phyloP scores from a whole-genome alignment of 331 rosid species.

The Malus hybrid region DNA sequence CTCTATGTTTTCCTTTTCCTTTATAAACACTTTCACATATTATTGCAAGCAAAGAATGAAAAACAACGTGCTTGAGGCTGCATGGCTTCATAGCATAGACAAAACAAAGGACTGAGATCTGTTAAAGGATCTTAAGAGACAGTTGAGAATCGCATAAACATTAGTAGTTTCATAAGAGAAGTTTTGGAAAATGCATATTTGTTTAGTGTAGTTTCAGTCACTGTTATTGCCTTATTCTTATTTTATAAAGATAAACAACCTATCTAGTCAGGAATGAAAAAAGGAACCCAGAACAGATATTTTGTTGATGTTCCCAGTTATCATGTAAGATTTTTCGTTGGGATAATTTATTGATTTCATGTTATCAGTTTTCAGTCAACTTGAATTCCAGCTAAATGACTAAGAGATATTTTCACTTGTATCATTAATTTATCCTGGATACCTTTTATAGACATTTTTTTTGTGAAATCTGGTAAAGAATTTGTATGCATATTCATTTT shows the following conservation, averaged over 20 bases:
- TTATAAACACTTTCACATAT: background rate
- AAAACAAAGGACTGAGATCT: too few relatives aligned
- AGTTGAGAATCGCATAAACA: background rate
- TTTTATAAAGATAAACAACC: background rate
- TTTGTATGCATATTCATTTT: background rate
- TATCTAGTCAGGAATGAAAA: background rate
- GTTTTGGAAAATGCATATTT: background rate
- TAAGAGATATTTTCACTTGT: background rate
- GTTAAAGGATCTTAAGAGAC: background rate
- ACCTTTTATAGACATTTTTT: background rate
- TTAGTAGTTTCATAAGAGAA: background rate
- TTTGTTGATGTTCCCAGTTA: background rate
- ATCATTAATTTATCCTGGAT: background rate
- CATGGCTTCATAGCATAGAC: too few relatives aligned
- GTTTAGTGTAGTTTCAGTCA: background rate
- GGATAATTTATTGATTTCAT: background rate
- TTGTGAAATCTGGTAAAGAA: background rate
- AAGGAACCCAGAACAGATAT: background rate
- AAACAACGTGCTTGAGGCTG: background rate
- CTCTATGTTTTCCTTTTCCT: background rate
- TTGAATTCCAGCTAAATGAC: background rate
- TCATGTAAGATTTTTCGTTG: background rate
- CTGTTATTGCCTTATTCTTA: background rate
- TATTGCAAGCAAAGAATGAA: background rate
- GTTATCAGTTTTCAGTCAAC: background rate